Percentiles rank a stretch among this genome's conserved stretches.
These are phyloP conservation scores for Tarenaya hassleriana DNA, from an alignment of 345 rosid species.

Conservation along the genomic window DNA sequence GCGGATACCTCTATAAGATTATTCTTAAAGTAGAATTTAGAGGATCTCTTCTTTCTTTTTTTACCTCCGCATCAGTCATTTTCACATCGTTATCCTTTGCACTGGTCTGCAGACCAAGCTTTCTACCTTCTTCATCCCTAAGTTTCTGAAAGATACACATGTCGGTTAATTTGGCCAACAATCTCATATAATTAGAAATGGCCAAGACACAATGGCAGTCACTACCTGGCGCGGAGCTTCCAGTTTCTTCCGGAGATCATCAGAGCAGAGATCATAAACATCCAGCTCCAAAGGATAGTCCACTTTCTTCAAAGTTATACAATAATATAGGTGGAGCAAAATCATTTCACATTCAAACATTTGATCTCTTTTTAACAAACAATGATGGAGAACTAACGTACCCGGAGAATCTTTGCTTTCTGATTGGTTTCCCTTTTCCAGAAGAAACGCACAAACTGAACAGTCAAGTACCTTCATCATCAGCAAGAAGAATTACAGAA, in stretches of 20 bases:
- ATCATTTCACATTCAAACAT: background rate
- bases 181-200: background rate
- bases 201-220: constrained; percentile 8
- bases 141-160: constrained; percentile 40
- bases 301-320: constrained; percentile 52
- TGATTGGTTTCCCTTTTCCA: constrained; percentile 99
- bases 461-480: constrained; percentile 72
- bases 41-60: constrained; percentile 5
- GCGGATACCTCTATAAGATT: background rate
- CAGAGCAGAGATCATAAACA: constrained; percentile 84
- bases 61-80: constrained; percentile 78
- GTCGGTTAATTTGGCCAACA: constrained; percentile 5
- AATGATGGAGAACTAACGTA: constrained; percentile 26
- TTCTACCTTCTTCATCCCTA: constrained; percentile 84
- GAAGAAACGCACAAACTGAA: constrained; percentile 98
- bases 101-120: constrained; percentile 65
- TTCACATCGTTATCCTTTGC: constrained; percentile 60
- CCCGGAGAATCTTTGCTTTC: constrained; percentile 97
- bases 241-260: constrained; percentile 63
- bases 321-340: constrained; percentile 1
- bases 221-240: constrained; percentile 87
- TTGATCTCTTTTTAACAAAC: background rate
- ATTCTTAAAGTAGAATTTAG: background rate
- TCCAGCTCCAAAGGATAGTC: constrained; percentile 95
- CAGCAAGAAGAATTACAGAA: constrained; percentile 11